Base-by-base conservation (phyloP, 345 rosid species). In the Brassica nigra region DNA sequence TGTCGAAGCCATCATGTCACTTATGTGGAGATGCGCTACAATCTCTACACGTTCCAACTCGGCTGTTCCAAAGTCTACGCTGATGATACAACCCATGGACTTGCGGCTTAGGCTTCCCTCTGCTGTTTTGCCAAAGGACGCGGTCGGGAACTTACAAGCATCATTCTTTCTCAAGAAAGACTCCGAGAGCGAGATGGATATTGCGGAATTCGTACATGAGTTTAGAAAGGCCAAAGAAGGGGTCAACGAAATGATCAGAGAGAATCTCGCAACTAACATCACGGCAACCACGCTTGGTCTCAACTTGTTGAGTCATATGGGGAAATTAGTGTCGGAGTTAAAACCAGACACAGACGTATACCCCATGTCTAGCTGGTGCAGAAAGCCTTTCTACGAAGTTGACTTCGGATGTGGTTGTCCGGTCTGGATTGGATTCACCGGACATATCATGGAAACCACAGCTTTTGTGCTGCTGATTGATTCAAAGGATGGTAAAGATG, bases 361-460 rank as follows among this genome's bases (percentile, higher is more conserved):
- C 12, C 6, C 4, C 29, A 80, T 82, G 34, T 62, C 86, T 6
- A 87, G 90, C 39, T 52, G 86, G 83, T 85, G 88, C 44, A 62
- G 71, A 68, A 82, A 77, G 66, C 84, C 82, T n/a, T 20, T 80
- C 8, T 85, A 83, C 42, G 86, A 83, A 42, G 83, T 83, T 1
- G 87, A 87, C 31, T 85, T 87, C 18, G 88, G 86, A 16, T 82
- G 83, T 83, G 90, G 86, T 29, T 39, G 29, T 58, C 92, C 88
- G 0, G 34, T 20, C 0, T 89, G 92, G 92, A 80, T 82, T 1
- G 29, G 74, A 14, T 15, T 16, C 0, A 2, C 66, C 0, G 1
- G 27, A 6, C 61, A 55, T 16, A 16, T 23, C 27, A 2, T 55
- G 23, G 3, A 55, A 0, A 55, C 18, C 10, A 16, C 18, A 55